These are phyloP conservation scores for Irpex lacteus DNA, from an alignment of 1,284 basidiomycete genomes.

Conservation along the genomic window DNA sequence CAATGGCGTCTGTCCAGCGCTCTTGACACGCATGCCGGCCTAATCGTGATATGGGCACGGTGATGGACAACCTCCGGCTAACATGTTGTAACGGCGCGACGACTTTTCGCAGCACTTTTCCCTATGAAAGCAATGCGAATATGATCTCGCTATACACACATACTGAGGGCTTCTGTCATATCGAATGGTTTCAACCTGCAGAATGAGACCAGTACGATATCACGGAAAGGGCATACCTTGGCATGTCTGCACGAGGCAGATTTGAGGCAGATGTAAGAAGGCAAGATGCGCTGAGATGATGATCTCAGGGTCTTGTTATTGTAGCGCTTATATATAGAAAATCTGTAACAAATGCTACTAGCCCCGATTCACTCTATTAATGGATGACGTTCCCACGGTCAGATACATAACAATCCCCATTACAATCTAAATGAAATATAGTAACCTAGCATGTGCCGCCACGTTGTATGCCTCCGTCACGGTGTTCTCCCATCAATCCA, in stretches of 20 bases:
- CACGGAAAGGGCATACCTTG: background rate
- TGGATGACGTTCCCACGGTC: background rate
- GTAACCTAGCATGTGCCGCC: background rate
- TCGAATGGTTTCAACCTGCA: background rate
- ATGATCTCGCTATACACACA: background rate
- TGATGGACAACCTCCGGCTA: background rate
- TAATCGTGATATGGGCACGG: background rate
- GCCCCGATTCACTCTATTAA: background rate
- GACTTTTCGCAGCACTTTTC: background rate
- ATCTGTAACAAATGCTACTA: conserved; percentile 13
- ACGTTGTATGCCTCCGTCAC: background rate
- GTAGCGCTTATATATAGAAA: background rate
- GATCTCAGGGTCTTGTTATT: background rate
- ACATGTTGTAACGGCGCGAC: background rate
- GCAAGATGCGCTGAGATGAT: background rate
- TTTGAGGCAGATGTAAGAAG: background rate
- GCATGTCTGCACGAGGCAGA: background rate
- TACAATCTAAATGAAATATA: background rate
- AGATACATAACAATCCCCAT: background rate
- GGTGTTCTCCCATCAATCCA: background rate
- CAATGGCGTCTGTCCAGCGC: conserved; percentile 10
- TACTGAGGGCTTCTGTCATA: background rate
- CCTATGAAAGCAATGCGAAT: background rate
- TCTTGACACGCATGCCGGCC: conserved; percentile 5
- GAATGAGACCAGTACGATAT: background rate